These are phyloP conservation scores for Alopecurus myosuroides DNA, from an alignment of 176 grass and related monocot genomes.

Conservation along the genomic window DNA sequence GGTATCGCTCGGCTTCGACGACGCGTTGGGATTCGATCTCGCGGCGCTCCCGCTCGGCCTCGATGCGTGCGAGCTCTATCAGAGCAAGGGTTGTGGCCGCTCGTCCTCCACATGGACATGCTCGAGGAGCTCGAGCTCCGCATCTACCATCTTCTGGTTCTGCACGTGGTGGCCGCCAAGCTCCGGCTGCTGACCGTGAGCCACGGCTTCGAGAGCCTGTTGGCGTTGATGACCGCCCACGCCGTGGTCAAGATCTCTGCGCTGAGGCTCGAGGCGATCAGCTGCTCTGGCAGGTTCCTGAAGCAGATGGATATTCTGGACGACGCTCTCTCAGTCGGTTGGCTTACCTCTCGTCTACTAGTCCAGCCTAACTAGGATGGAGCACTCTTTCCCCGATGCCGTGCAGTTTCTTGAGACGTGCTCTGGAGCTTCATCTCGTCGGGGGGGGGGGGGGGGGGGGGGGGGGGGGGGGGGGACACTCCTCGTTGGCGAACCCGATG, in stretches of 20 bases:
- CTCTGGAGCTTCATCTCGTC: conserved; percentile 49
- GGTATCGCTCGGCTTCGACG: conserved; percentile 39
- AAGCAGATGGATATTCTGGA: neutral
- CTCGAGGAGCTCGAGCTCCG: neutral
- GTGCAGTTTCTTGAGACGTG: neutral
- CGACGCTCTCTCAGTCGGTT: neutral
- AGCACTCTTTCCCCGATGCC: neutral
- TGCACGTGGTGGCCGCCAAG: neutral
- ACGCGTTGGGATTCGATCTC: conserved; percentile 54
- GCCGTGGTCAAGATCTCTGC: neutral
- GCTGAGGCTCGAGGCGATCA: conserved; percentile 3
- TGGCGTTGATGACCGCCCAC: neutral
- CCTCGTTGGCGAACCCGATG: neutral
- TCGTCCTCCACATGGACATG: conserved; percentile 9
- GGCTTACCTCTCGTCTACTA: neutral
- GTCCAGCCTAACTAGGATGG: neutral
- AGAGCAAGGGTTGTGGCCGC: neutral
- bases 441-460: too few species aligned
- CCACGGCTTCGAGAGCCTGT: neutral
- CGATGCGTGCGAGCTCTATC: conserved; percentile 89
- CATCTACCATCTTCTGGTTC: neutral
- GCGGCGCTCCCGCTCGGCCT: conserved; percentile 74
- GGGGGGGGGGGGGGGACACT: too few species aligned
- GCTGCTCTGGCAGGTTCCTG: neutral
- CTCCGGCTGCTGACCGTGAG: neutral